phyloP scores from a whole-genome alignment of 2,329 filamentous ascomycete species.

The Myriangium duriaei region DNA sequence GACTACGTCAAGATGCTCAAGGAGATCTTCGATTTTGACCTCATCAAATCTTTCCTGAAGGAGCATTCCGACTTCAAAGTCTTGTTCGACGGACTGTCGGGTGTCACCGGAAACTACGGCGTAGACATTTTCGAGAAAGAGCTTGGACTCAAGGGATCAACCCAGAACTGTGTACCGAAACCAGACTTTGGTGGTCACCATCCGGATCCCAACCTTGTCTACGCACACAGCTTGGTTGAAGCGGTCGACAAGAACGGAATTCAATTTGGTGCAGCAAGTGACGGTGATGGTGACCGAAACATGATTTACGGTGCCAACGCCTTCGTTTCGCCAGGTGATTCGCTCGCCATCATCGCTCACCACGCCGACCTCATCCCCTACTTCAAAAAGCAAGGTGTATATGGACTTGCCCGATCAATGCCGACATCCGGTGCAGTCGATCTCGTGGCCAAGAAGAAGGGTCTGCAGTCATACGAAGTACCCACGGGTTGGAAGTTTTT shows the following conservation, averaged over 20 bases:
- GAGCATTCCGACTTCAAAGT: constrained; percentile 88
- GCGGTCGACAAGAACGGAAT: constrained; percentile 83
- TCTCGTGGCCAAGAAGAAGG: constrained; percentile 88
- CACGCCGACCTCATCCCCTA: constrained; percentile 93
- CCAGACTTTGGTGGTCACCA: constrained; percentile 96
- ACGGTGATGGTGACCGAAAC: constrained; percentile 96
- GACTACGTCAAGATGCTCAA: constrained; percentile 95
- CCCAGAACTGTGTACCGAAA: constrained; percentile 82
- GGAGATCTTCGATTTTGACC: constrained; percentile 93
- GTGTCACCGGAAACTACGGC: constrained; percentile 92
- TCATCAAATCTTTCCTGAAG: constrained; percentile 89
- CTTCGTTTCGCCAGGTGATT: constrained; percentile 90
- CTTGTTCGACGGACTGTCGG: constrained; percentile 85
- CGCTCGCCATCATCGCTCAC: constrained; percentile 94
- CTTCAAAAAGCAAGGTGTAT: constrained; percentile 95
- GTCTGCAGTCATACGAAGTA: constrained; percentile 85
- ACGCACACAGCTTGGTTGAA: constrained; percentile 88
- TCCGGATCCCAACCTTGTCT: constrained; percentile 95
- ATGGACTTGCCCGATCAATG: constrained; percentile 93
- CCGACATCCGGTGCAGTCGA: constrained; percentile 93
- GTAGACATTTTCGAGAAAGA: constrained; percentile 91
- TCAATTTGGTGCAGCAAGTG: constrained; percentile 90
- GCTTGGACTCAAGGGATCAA: constrained; percentile 68
- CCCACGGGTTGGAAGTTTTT: constrained; percentile 99
- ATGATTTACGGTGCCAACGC: constrained; percentile 98